These are phyloP conservation scores for Ceratobasidium sp. DNA, from an alignment of 1,284 basidiomycete species.

Conservation along the genomic window DNA sequence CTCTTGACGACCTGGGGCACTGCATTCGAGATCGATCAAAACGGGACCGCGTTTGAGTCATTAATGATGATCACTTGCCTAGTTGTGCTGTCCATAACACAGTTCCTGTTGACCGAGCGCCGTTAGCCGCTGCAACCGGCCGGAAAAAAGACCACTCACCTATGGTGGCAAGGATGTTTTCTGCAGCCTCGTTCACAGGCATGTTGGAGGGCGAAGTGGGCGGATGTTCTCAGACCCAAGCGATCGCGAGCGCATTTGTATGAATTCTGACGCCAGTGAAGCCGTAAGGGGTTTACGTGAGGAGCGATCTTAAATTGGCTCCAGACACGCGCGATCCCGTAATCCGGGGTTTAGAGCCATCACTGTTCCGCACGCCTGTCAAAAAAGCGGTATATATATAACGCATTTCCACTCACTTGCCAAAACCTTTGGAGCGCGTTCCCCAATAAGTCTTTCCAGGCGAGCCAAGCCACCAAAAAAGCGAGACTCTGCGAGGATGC, in stretches of 20 bases:
- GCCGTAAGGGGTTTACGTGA: conserved; percentile 39
- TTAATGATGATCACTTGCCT: conserved; percentile 55
- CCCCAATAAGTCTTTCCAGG: neutral
- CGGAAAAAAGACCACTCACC: conserved; percentile 53
- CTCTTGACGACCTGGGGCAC: conserved; percentile 66
- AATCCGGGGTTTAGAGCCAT: conserved; percentile 15
- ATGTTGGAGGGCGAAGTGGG: conserved; percentile 19
- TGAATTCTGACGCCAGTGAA: conserved; percentile 26
- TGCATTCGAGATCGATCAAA: neutral
- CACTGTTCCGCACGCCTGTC: neutral
- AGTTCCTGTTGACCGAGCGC: conserved; percentile 56
- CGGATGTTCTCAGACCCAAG: neutral
- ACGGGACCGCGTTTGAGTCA: neutral
- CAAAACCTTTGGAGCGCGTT: neutral
- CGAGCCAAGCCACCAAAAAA: neutral
- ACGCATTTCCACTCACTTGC: neutral
- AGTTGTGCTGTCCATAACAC: conserved; percentile 77
- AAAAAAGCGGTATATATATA: conserved; percentile 13
- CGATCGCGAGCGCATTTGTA: conserved; percentile 37
- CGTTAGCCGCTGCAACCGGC: neutral
- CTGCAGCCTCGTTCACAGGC: conserved; percentile 54
- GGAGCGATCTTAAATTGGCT: conserved; percentile 41
- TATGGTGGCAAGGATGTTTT: conserved; percentile 70
- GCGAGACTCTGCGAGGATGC: neutral
- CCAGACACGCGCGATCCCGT: conserved; percentile 13